Base-by-base conservation (phyloP, 805 yeast genomes). In the Wickerhamiella parazyma region DNA sequence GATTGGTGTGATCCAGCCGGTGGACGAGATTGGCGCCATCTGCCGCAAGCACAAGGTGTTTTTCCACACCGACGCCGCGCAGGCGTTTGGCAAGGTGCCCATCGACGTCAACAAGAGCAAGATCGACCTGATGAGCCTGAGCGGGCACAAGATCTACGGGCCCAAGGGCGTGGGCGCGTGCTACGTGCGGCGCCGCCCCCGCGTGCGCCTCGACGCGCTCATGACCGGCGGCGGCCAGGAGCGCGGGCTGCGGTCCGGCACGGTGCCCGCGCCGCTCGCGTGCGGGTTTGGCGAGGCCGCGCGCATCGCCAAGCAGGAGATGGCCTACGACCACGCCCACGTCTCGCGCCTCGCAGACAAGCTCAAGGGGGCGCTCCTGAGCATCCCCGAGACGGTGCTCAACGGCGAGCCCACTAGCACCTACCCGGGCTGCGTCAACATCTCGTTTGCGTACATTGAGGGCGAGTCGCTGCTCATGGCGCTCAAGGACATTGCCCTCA, bases 221-320 rank as follows among this genome's bases (percentile, higher is more conserved):
- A 82, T 91, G 53, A 80, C 86, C 48, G 98, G 98, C 52, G 98
- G 98, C 66, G 98, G 98, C 42, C 98, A 91, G 68, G 98, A 91
- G 68, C 80, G 98, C 69, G 98, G 98, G 47, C 70, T 91, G 56
- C 75, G 98, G 66, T 82, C 95, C 4, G 98, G 98, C 48, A 91
- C 98, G 22, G 72, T 91, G 59, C 87, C 98, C 3, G 94, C 98
- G n/a, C 94, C 97, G 18, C 70, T 86, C 57, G 83, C 89, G 34
- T 79, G 86, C 28, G 98, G 98, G 0, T 85, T 91, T 61, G 98
- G 98, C 49, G 97, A 91, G 65, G 98, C 98, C 25, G 91, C 95
- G 34, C 73, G 95, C 58, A 63, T 91, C 48, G 80, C 85, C 72
- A 62, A 61, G 44, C 65, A 69, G 53, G 98, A 91, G 59, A 73